Conservation (phyloP, 2,329 filamentous ascomycete genomes). For the Westerdykella aurantiaca region DNA sequence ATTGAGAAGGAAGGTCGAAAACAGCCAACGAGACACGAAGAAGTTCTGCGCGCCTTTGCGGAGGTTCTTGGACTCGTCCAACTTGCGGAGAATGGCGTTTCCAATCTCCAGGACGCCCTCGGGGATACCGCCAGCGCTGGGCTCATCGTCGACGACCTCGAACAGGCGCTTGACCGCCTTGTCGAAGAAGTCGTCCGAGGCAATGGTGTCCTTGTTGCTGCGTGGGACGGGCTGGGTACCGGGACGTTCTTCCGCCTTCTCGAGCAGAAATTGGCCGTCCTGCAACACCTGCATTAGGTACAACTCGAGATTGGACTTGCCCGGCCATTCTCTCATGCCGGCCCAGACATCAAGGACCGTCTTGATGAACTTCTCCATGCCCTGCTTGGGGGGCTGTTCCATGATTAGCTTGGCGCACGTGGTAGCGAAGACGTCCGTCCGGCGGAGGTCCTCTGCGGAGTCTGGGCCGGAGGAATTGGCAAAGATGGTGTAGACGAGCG, state of each 20-base stretch:
- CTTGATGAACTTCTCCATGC: slow-evolving; percentile 73
- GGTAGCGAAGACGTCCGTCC: slow-evolving; percentile 82
- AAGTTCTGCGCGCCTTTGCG: slow-evolving; percentile 69
- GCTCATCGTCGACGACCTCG: slow-evolving; percentile 74
- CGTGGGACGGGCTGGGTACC: slow-evolving; percentile 66
- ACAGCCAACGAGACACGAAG: slow-evolving; percentile 87
- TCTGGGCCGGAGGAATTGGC: slow-evolving; percentile 77
- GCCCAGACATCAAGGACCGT: slow-evolving; percentile 85
- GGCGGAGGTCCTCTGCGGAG: slow-evolving; percentile 71
- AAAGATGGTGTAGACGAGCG: slow-evolving; percentile 82
- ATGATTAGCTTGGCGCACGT: slow-evolving; percentile 78
- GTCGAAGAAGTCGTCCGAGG: slow-evolving; percentile 83
- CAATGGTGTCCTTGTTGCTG: slow-evolving; percentile 72
- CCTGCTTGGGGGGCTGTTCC: slow-evolving; percentile 60
- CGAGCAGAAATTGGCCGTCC: slow-evolving; percentile 84
- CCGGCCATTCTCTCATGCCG: slow-evolving; percentile 81
- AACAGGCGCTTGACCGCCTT: slow-evolving; percentile 75
- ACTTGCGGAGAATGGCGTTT: slow-evolving; percentile 72
- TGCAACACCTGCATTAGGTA: slow-evolving; percentile 94
- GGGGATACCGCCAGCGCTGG: slow-evolving; percentile 75
- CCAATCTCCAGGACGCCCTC: slow-evolving; percentile 78
- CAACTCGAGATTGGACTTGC: slow-evolving; percentile 82
- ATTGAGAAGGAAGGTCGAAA: slow-evolving; percentile 77
- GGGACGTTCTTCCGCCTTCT: slow-evolving; percentile 72
- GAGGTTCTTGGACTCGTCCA: slow-evolving; percentile 63